Conservation (phyloP, 371 early-diverging fungal species). For the Rhizopus sp. region DNA sequence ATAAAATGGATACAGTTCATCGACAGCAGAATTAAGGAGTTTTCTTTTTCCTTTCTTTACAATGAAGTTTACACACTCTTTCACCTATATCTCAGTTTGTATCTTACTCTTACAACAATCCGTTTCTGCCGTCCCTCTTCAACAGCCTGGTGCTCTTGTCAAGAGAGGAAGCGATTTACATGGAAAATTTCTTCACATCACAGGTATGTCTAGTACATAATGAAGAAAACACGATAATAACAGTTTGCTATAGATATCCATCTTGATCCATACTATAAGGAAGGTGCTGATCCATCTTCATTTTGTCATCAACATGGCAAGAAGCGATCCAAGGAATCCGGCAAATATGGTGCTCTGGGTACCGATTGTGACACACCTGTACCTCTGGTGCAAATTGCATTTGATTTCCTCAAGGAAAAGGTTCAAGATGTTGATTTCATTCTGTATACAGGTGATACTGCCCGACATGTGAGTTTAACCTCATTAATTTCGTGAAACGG, state of each 20-base stretch:
- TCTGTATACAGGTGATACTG: constrained; percentile 54
- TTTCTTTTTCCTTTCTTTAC: neutral
- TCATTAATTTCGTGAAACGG: constrained; percentile 9
- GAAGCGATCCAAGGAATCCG: constrained; percentile 18
- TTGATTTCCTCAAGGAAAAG: constrained; percentile 36
- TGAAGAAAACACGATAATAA: neutral
- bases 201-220: constrained; percentile 25
- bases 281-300: constrained; percentile 26
- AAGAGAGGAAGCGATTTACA: constrained; percentile 17
- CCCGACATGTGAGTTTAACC: constrained; percentile 40
- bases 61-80: constrained; percentile 9
- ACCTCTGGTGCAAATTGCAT: constrained; percentile 35
- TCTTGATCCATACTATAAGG: constrained; percentile 34
- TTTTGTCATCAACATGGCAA: constrained; percentile 30
- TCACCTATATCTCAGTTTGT: constrained; percentile 12
- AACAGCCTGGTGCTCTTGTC: constrained; percentile 10
- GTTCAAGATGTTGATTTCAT: constrained; percentile 46
- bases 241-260: constrained; percentile 36
- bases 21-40: neutral
- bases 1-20: too few species aligned
- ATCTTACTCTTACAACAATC: constrained; percentile 6
- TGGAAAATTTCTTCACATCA: constrained; percentile 48
- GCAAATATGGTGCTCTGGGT: constrained; percentile 41
- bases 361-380: constrained; percentile 44
- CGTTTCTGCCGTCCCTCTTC: constrained; percentile 5